A percentile compares a stretch with the other conserved stretches of the same genome.
These are phyloP conservation scores for Taiozyma onychis DNA, from an alignment of 1,139 yeast genomes.

Conservation along the genomic window DNA sequence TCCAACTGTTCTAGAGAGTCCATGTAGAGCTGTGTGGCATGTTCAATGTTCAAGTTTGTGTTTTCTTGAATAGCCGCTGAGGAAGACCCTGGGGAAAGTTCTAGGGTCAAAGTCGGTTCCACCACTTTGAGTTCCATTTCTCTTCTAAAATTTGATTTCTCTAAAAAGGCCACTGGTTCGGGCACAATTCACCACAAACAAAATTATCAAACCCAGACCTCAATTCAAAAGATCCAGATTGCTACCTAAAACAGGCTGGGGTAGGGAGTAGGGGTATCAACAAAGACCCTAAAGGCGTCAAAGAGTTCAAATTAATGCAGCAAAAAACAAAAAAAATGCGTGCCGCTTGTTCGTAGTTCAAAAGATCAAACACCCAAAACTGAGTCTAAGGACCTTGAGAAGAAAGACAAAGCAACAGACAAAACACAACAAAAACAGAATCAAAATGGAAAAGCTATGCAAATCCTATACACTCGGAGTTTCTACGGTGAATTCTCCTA, in stretches of 20 bases:
- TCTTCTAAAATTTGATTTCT: neutral
- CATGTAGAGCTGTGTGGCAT: neutral
- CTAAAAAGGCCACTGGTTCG: neutral
- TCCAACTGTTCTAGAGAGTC: neutral
- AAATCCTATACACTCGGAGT: neutral
- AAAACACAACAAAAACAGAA: neutral
- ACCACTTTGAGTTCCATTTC: neutral
- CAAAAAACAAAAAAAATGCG: neutral
- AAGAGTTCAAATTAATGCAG: neutral
- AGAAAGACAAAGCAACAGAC: neutral
- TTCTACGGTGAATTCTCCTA: neutral
- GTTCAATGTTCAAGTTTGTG: neutral
- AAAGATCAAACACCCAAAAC: neutral
- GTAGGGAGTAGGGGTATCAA: neutral
- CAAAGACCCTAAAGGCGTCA: neutral
- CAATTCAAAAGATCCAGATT: neutral
- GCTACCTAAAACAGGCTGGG: neutral
- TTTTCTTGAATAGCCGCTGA: neutral
- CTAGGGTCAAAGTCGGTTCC: neutral
- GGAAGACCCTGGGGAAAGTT: neutral
- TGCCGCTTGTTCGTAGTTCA: neutral
- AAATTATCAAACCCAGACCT: neutral
- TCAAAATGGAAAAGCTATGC: neutral
- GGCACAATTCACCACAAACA: neutral
- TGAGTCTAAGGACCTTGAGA: neutral